Evolutionary conservation across 2,329 filamentous ascomycete genomes (phyloP).

Genomic region (Beauveria varroae): DNA sequence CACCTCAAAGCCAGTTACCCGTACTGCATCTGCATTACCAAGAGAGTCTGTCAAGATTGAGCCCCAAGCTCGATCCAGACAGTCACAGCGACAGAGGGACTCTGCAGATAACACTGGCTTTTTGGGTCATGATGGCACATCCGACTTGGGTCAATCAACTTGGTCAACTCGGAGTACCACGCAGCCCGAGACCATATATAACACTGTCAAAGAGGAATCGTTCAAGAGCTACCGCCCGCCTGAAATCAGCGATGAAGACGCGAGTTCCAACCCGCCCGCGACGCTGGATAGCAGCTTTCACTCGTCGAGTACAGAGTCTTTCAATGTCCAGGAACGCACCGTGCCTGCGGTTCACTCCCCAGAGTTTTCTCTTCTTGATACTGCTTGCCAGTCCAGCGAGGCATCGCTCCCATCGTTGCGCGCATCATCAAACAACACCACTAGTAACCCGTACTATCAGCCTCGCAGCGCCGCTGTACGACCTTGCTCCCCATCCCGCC

Average conservation of each 20-base stretch:
- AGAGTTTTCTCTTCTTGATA: not conserved
- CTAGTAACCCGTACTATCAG: conserved; percentile 28
- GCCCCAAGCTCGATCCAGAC: not conserved
- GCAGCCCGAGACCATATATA: not conserved
- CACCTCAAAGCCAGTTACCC: not conserved
- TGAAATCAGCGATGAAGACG: not conserved
- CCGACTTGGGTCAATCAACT: not conserved
- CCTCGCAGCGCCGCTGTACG: conserved; percentile 15
- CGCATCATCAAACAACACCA: not conserved
- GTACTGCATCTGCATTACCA: not conserved
- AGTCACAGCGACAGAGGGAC: not conserved
- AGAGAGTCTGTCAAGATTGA: not conserved
- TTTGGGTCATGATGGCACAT: not conserved
- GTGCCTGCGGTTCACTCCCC: not conserved
- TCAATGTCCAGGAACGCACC: conserved; percentile 3
- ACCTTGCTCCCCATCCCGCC: not conserved
- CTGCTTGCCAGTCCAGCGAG: not conserved
- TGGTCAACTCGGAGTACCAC: not conserved
- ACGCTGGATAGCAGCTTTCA: conserved; percentile 8
- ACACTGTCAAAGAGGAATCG: not conserved
- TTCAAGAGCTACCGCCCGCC: not conserved
- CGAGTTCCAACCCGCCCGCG: not conserved
- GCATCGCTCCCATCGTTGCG: not conserved
- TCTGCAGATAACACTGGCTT: not conserved
- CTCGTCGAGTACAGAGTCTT: conserved; percentile 17